Percentiles rank a stretch among this genome's conserved stretches.
Evolutionary conservation across 148 eudicot species (phyloP).

Genomic region (Cornus controversa): DNA sequence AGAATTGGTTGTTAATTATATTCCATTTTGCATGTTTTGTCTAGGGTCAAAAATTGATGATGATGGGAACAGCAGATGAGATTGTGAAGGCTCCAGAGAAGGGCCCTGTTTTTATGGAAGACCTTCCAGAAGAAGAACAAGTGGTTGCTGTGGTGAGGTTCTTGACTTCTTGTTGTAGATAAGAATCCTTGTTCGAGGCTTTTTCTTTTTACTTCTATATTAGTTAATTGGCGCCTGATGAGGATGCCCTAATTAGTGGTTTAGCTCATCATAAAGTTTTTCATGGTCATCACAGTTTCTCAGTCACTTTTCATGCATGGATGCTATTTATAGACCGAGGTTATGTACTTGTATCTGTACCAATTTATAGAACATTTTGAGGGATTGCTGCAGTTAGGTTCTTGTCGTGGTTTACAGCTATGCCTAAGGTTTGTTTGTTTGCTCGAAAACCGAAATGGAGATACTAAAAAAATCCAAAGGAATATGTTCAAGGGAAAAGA

Average conservation of each 20-base stretch:
- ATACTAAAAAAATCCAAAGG: too few relatives aligned
- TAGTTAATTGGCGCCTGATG: neutral
- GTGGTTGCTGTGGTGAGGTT: constrained; percentile 63
- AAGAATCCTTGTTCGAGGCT: neutral
- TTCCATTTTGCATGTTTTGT: constrained; percentile 10
- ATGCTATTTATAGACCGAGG: neutral
- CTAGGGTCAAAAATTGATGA: constrained; percentile 96
- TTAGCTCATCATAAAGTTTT: neutral
- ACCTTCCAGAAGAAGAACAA: constrained; percentile 97
- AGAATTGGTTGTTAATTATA: constrained; percentile 7
- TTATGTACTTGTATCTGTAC: neutral
- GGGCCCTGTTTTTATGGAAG: constrained; percentile 87
- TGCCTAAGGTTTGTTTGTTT: neutral
- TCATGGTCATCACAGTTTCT: neutral
- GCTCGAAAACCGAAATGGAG: too few relatives aligned
- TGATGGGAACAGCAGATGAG: constrained; percentile 99
- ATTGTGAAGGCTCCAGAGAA: constrained; percentile 97
- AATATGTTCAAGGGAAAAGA: too few relatives aligned
- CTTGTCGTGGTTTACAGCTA: neutral
- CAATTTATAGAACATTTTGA: neutral
- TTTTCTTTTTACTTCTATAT: neutral
- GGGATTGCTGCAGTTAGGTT: neutral
- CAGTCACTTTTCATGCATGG: neutral
- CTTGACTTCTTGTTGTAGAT: constrained; percentile 10
- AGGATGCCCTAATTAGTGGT: neutral